A percentile compares a stretch with the other conserved stretches of the same genome.
Evolutionary conservation across 2,329 filamentous ascomycete genomes (phyloP).

Genomic region (Coniochaeta sp.): DNA sequence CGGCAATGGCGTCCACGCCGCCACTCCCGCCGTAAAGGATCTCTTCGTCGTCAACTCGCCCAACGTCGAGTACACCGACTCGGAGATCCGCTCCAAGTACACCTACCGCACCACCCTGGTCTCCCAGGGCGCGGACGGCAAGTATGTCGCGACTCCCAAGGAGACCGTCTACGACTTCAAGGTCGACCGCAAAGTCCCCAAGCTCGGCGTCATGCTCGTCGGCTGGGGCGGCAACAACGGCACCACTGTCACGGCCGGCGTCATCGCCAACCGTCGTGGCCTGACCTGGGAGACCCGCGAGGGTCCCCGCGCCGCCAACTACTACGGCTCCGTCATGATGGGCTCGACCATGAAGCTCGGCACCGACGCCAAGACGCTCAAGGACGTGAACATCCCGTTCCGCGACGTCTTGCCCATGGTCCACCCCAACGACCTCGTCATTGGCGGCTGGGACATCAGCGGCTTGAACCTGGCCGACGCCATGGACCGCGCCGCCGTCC

Average conservation of each 20-base stretch:
- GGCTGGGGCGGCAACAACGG: slow-evolving; percentile 98
- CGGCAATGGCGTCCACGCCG: slow-evolving; percentile 33
- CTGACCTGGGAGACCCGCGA: slow-evolving; percentile 92
- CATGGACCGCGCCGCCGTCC: slow-evolving; percentile 92
- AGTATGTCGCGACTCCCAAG: slow-evolving; percentile 75
- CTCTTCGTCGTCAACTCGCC: slow-evolving; percentile 86
- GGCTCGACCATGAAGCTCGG: slow-evolving; percentile 95
- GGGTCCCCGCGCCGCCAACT: slow-evolving; percentile 78
- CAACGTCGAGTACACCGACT: slow-evolving; percentile 84
- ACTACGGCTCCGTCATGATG: slow-evolving; percentile 98
- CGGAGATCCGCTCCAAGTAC: slow-evolving; percentile 88
- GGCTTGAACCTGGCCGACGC: slow-evolving; percentile 78
- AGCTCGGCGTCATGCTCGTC: slow-evolving; percentile 94
- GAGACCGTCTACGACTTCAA: slow-evolving; percentile 96
- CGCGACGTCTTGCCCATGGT: slow-evolving; percentile 92
- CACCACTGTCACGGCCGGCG: slow-evolving; percentile 91
- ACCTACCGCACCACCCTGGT: slow-evolving; percentile 92
- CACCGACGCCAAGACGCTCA: slow-evolving; percentile 70
- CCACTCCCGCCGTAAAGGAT: slow-evolving; percentile 38
- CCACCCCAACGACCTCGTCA: slow-evolving; percentile 88
- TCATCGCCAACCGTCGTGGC: slow-evolving; percentile 85
- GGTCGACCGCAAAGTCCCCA: slow-evolving; percentile 86
- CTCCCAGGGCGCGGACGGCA: slow-evolving; percentile 59
- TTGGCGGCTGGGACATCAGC: slow-evolving; percentile 98
- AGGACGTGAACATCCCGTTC: slow-evolving; percentile 95